These are phyloP conservation scores for Chlamydomonas schloesseri DNA, from an alignment of 139 green algal species.

Conservation along the genomic window DNA sequence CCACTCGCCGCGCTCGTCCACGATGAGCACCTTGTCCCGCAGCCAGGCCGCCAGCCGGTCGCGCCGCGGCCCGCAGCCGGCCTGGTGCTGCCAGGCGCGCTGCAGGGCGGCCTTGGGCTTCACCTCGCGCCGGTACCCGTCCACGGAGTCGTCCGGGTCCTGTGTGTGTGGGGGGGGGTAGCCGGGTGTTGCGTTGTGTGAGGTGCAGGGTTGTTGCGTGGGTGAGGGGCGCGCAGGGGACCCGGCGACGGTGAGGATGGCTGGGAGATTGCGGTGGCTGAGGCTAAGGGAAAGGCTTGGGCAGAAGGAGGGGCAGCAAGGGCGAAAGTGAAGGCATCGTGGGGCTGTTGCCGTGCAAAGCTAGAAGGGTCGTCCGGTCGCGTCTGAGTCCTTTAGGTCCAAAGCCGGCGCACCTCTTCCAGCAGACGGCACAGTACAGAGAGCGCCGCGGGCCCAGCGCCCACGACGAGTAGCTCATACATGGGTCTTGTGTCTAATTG, in stretches of 20 bases:
- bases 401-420: background rate
- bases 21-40: background rate
- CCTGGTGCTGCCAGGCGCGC: background rate
- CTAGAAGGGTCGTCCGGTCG: too few relatives aligned
- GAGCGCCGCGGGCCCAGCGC: background rate
- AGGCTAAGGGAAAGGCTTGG: background rate
- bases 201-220: too few relatives aligned
- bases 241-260: too few relatives aligned
- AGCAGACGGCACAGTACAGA: background rate
- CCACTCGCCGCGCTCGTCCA: background rate
- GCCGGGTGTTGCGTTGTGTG: too few relatives aligned
- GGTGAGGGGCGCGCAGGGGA: too few relatives aligned
- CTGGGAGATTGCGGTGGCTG: too few relatives aligned
- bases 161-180: background rate
- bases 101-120: background rate
- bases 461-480: background rate
- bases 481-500: too few relatives aligned
- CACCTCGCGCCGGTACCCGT: background rate
- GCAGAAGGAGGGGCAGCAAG: background rate
- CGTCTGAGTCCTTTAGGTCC: too few relatives aligned
- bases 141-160: background rate
- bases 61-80: background rate
- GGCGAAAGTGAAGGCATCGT: too few relatives aligned
- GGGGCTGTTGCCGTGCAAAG: too few relatives aligned
- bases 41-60: background rate